Base-by-base conservation (phyloP, 805 yeast genomes). In the Barnettozyma sp. region DNA sequence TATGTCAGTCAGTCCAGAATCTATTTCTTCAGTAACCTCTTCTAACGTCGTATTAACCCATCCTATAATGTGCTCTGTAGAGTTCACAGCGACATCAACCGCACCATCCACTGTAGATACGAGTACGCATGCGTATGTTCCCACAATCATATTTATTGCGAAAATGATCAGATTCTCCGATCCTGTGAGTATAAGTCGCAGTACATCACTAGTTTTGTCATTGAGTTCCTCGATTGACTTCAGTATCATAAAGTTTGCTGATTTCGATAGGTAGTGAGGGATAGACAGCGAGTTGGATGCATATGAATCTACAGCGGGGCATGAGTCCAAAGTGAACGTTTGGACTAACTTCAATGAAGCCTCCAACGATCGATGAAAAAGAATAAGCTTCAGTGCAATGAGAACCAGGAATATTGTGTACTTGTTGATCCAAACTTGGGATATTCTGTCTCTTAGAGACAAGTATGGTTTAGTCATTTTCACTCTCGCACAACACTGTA, bases 81-180 rank as follows among this genome's bases (percentile, higher is more conserved):
- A 73, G 50, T 83, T 81, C 2, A 83, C 55, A 0, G 94, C 94
- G 21, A 77, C 74, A 45, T 75, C 76, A 2, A 78, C 80, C 0
- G 83, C 70, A 4, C 88, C 84, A 48, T 75, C 78, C 6, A 88
- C 65, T 0, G 87, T 74, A 5, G 92, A 78, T 0, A 82, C 74
- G 11, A 86, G 55, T 11, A 92, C 63, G 56, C 98, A 92, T 0
- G 82, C 79, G 57, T 84, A 85, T 0, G 97, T 92, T 0, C 97
- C 97, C 2, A 87, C 56, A 32, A 82, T 72, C 44, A 90, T 48
- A 22, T 87, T 86, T 7, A 90, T 60, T 7, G 75, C 62, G 51
- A 90, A 84, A 4, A 74, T 51, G 1, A 84, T 53, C 26, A 87
- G 43, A 27, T 68, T 65, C 46, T 82, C 79, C 7, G 78, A 60